Evolutionary conservation across 192 early-diverging fungal species (phyloP), one percentile per base, ranked within the genome.

Genomic region (Ambispora gerdemannii): DNA sequence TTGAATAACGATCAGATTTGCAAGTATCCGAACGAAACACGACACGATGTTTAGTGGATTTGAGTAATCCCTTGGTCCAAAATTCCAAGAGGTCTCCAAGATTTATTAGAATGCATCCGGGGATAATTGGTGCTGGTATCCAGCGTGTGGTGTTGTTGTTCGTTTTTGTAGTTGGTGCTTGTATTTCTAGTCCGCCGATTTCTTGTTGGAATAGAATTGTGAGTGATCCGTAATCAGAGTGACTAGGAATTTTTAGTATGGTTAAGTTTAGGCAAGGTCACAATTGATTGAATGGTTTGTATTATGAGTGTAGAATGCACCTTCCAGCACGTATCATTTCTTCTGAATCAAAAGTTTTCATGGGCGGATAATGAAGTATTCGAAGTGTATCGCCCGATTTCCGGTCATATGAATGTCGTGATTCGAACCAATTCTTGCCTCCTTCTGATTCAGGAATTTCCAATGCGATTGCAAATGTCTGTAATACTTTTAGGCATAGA

Each of bases 121-220:
- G 80, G 55, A 88, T 81, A 0, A 86, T 68, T 17, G 88, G 88
- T 2, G 83, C 88, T 1, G 84, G 66, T 6, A 90, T 78, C 87
- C 87, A 91, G 10, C 75, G 62, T 3, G 62, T 75, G 34, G 72
- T 35, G 33, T 74, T 74, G n/a, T n/a, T n/a, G n/a, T n/a, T n/a
- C n/a, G n/a, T n/a, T n/a, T n/a, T n/a, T n/a, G n/a, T n/a, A n/a
- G 78, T 67, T 24, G 67, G 74, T 8, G 77, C 72, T 68, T 83
- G 79, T 4, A 87, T 77, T 66, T 87, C 85, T 28, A 87, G 72
- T 20, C 85, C 85, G 30, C 82, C 78, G 43, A 84, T 76, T 52
- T 87, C 83, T 69, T 87, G 80, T 74, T 90, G 89, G 71, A 90
- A 88, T 32, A 91, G 66, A 3, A 90, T 60, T 4, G 88, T 90